Percentiles rank a stretch among this genome's conserved stretches.
Conservation (phyloP, 2,329 filamentous ascomycete genomes). For the Ceratocystis variospora region DNA sequence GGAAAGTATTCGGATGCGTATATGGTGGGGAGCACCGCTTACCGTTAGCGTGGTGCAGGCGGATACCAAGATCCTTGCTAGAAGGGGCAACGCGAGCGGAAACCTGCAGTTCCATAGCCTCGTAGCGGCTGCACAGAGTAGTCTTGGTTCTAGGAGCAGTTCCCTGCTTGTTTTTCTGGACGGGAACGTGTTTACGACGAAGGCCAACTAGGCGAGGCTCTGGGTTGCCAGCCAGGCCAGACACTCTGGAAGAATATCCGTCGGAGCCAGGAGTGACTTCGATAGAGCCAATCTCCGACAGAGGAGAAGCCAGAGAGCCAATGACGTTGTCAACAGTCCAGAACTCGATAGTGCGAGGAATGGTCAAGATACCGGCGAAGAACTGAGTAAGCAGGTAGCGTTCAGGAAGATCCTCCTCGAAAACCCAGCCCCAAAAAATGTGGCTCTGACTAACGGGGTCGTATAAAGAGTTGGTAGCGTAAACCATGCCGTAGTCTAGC, state of each 20-base stretch:
- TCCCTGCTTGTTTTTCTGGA: conserved; percentile 17
- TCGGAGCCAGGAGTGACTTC: conserved; percentile 10
- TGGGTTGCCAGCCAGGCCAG: conserved; percentile 11
- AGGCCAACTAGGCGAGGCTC: conserved; percentile 11
- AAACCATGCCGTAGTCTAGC: conserved; percentile 22
- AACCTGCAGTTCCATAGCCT: conserved; percentile 14
- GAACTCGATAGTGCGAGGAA: conserved; percentile 14
- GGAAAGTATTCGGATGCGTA: background rate
- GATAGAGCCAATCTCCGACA: conserved; percentile 13
- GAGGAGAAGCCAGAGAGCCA: conserved; percentile 8
- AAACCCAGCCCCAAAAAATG: conserved; percentile 11
- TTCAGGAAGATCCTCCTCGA: conserved; percentile 15
- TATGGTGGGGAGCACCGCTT: background rate
- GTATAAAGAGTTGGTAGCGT: conserved; percentile 22
- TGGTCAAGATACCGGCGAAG: conserved; percentile 13
- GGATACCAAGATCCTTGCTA: conserved; percentile 13
- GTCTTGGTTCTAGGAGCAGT: conserved; percentile 10
- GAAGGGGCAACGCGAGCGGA: conserved; percentile 8
- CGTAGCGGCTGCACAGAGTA: conserved; percentile 14
- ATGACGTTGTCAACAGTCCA: conserved; percentile 15
- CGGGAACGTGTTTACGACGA: conserved; percentile 13
- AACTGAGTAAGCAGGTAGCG: conserved; percentile 14
- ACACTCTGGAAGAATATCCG: conserved; percentile 5
- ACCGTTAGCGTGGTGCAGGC: conserved; percentile 17
- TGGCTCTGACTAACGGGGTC: conserved; percentile 17